phyloP scores from a whole-genome alignment of 2,329 filamentous ascomycete species.

The Zarea fungicola region DNA sequence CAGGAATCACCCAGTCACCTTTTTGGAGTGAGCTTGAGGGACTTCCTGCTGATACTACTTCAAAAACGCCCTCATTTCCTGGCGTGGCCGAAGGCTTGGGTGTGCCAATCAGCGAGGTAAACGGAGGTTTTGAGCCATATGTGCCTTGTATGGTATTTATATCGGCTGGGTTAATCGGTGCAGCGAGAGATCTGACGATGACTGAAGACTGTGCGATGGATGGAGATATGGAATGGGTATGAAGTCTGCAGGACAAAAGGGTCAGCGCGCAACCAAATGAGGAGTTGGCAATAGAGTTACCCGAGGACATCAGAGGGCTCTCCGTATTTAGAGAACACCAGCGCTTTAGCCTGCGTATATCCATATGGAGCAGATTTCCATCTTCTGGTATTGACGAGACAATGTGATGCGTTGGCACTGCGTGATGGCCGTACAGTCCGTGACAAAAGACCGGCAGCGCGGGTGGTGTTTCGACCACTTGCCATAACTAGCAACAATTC shows the following conservation, averaged over 20 bases:
- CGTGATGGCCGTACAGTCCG: background rate
- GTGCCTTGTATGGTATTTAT: slow-evolving; percentile 97
- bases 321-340: slow-evolving; percentile 69
- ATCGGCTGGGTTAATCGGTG: slow-evolving; percentile 94
- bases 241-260: slow-evolving; percentile 44
- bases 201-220: slow-evolving; percentile 59
- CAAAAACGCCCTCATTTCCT: slow-evolving; percentile 91
- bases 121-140: slow-evolving; percentile 79
- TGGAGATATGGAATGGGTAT: slow-evolving; percentile 72
- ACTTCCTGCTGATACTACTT: slow-evolving; percentile 69
- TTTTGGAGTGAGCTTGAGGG: slow-evolving; percentile 49
- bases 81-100: slow-evolving; percentile 68
- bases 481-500: background rate
- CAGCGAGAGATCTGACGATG: slow-evolving; percentile 81
- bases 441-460: background rate
- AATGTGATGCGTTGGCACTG: slow-evolving; percentile 11
- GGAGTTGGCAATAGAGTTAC: slow-evolving; percentile 29
- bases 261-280: slow-evolving; percentile 8
- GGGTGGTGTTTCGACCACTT: background rate
- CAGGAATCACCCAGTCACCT: slow-evolving; percentile 94
- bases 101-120: slow-evolving; percentile 73
- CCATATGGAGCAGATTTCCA: slow-evolving; percentile 62
- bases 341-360: slow-evolving; percentile 79
- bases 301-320: slow-evolving; percentile 67
- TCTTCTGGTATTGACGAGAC: slow-evolving; percentile 29